Base-by-base conservation (phyloP, 768 basidiomycete species). In the Podaxis mareebaensis region DNA sequence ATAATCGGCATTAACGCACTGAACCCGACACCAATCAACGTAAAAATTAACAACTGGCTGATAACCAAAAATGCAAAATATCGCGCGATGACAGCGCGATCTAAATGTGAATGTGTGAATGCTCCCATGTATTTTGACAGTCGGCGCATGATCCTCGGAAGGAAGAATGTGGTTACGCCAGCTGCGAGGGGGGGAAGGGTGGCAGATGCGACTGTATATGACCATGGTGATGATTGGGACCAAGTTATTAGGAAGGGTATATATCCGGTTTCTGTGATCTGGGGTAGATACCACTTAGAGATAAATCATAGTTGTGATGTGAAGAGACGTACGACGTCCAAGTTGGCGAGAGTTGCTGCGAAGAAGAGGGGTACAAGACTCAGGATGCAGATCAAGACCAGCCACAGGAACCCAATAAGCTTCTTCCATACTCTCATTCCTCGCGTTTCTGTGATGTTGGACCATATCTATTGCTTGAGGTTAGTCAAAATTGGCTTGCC, bases 31-130 rank as follows among this genome's bases (percentile, higher is more conserved):
- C 90, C 89, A 59, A 94, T 85, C 58, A 93, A 70, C 12, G 90
- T 92, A 77, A 95, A 96, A 71, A 95, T 83, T 64, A 95, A 77
- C 70, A 96, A 74, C 72, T 95, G 92, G 58, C 90, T 91, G 71
- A 93, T 86, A 64, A 95, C 84, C 71, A 94, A 79, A 81, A 96
- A 95, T 6, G 90, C 83, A 69, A 87, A 95, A 75, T 94, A 95
- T 26, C 91, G 85, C 13, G 89, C 90, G 26, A 92, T 82, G 58
- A 94, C 91, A 36, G 87, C 85, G 28, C 92, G 85, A 67, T 95
- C 93, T 49, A 92, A 79, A 33, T 85, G 78, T 3, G 88, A 84
- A 58, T 84, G 79, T 0, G 85, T 90, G 49, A 79, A 70, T 56
- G 80, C 76, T n/a, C 77, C 75, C 76, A 75, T 72, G 52, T 75